phyloP scores from a whole-genome alignment of 805 yeast genomes.

The Saccharomycopsis oosterbeekiorum region DNA sequence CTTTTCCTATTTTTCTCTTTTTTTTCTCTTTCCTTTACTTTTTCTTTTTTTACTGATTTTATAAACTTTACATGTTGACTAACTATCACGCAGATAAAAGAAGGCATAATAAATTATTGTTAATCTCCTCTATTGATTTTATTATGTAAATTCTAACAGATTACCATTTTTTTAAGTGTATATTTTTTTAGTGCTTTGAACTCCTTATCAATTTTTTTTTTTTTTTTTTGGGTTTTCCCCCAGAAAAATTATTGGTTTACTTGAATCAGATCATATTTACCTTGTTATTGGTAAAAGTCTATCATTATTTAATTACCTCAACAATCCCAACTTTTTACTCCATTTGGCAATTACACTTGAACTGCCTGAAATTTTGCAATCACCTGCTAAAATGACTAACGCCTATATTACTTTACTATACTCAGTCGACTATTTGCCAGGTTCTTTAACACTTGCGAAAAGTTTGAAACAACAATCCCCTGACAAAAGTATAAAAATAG shows the following conservation, averaged over 20 bases:
- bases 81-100: not conserved
- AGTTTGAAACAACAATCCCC: slow-evolving; percentile 21
- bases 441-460: slow-evolving; percentile 42
- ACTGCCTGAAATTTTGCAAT: not conserved
- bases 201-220: not conserved
- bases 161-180: not conserved
- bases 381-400: slow-evolving; percentile 7
- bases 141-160: not conserved
- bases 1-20: not conserved
- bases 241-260: too few species aligned
- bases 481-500: not conserved
- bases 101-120: not conserved
- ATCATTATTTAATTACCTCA: too few species aligned
- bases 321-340: too few species aligned
- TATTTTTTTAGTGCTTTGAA: not conserved
- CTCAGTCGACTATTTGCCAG: slow-evolving; percentile 44
- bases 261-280: too few species aligned
- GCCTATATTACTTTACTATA: slow-evolving; percentile 43
- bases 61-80: not conserved
- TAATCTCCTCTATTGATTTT: too few species aligned
- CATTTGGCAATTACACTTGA: not conserved
- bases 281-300: too few species aligned
- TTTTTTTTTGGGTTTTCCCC: not conserved
- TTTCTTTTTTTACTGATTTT: not conserved
- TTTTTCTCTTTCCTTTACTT: not conserved